A percentile compares a stretch with the other conserved stretches of the same genome.
Conservation (phyloP, 225 moss, liverwort and hornwort genomes). For the Sphagnum tenellum region DNA sequence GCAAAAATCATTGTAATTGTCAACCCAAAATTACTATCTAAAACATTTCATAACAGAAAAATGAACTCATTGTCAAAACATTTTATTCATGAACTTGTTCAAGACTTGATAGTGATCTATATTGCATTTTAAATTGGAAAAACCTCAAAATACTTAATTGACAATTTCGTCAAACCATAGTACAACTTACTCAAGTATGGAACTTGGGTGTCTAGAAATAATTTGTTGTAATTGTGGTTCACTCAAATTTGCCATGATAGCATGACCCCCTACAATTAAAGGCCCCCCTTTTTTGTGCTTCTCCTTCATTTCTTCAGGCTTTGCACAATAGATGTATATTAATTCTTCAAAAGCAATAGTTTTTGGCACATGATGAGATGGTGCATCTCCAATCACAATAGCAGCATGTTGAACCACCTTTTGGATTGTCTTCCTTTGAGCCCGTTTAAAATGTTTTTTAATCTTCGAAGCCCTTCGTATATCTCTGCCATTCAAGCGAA, state of each 20-base stretch:
- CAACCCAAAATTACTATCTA: too few species aligned
- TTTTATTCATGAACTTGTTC: not conserved
- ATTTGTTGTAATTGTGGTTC: conserved; percentile 63
- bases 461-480: conserved; percentile 2
- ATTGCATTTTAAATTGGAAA: too few species aligned
- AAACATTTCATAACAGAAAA: not conserved
- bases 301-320: conserved; percentile 75
- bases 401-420: conserved; percentile 30
- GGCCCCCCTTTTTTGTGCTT: conserved; percentile 64
- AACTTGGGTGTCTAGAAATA: conserved; percentile 45
- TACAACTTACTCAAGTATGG: conserved; percentile 51
- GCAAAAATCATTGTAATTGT: too few species aligned
- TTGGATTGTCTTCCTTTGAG: conserved; percentile 8
- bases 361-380: conserved; percentile 14
- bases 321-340: conserved; percentile 78
- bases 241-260: conserved; percentile 90
- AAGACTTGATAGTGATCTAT: too few species aligned
- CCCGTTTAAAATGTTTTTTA: conserved; percentile 14
- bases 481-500: conserved; percentile 12
- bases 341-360: conserved; percentile 62
- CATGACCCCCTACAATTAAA: conserved; percentile 43
- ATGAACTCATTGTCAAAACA: not conserved
- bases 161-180: too few species aligned
- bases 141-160: too few species aligned
- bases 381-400: conserved; percentile 5